Conservation (phyloP, 2,329 filamentous ascomycete species). For the Phoma sp. region DNA sequence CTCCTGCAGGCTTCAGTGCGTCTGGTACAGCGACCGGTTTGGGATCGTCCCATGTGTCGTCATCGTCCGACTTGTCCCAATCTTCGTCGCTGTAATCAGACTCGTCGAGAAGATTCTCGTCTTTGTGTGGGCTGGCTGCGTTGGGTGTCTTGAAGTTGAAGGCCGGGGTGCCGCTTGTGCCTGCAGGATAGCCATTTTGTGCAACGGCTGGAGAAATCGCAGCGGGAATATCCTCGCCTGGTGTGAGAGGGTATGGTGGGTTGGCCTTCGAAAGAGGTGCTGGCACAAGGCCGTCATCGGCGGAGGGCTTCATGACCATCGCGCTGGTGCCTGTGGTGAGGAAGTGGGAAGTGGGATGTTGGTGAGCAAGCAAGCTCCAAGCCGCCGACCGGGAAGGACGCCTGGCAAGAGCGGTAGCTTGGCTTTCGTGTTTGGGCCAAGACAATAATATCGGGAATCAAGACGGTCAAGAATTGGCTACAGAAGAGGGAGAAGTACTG, state of each 20-base stretch:
- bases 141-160: conserved; percentile 47
- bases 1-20: conserved; percentile 44
- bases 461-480: not conserved
- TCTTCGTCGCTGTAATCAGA: conserved; percentile 46
- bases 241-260: conserved; percentile 54
- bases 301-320: conserved; percentile 55
- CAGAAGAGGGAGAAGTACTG: not conserved
- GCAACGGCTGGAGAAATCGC: conserved; percentile 27
- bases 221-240: conserved; percentile 41
- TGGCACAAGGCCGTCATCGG: conserved; percentile 47
- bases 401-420: conserved; percentile 5
- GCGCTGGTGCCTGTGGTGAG: conserved; percentile 12
- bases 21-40: conserved; percentile 42
- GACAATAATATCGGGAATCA: not conserved
- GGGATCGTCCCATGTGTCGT: conserved; percentile 39
- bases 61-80: conserved; percentile 46
- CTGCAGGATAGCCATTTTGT: conserved; percentile 39
- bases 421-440: conserved; percentile 12
- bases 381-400: conserved; percentile 2
- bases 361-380: conserved; percentile 13
- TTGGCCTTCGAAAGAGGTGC: conserved; percentile 49
- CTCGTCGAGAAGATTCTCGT: conserved; percentile 31
- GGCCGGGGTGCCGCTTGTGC: conserved; percentile 46
- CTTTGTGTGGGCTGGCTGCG: conserved; percentile 28
- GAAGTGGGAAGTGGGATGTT: not conserved